A percentile compares a stretch with the other conserved stretches of the same genome.
phyloP scores from a whole-genome alignment of 345 rosid genomes.

The Heritiera littoralis region DNA sequence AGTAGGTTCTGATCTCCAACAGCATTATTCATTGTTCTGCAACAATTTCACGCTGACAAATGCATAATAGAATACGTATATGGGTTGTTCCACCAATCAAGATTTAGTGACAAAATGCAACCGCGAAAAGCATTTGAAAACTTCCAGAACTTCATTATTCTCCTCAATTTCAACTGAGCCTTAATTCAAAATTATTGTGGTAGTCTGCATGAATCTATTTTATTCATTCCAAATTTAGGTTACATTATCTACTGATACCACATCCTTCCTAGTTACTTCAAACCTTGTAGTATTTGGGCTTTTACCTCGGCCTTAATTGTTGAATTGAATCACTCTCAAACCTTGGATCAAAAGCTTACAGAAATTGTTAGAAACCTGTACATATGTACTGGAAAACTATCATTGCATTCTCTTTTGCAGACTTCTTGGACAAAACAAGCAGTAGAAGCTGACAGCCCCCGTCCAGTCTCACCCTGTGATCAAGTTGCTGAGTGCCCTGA shows the following conservation, averaged over 20 bases:
- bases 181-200: not conserved
- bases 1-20: not conserved
- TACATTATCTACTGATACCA: not conserved
- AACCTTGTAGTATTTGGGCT: conserved; percentile 3
- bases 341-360: conserved; percentile 8
- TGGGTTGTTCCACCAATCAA: not conserved
- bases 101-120: conserved; percentile 3
- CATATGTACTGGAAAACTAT: not conserved
- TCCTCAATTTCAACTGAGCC: not conserved
- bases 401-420: conserved; percentile 31
- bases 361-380: conserved; percentile 2
- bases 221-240: conserved; percentile 6
- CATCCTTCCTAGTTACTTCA: not conserved
- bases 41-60: not conserved
- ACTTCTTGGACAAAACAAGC: conserved; percentile 63
- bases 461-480: conserved; percentile 33
- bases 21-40: not conserved
- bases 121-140: not conserved
- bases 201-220: conserved; percentile 1
- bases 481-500: conserved; percentile 48
- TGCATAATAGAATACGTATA: not conserved
- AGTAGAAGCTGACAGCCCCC: conserved; percentile 42
- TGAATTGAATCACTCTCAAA: not conserved
- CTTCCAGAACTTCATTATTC: conserved; percentile 4
- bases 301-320: not conserved